Conservation (phyloP, 257 asterid genomes). For the Solanum chmielewskii region DNA sequence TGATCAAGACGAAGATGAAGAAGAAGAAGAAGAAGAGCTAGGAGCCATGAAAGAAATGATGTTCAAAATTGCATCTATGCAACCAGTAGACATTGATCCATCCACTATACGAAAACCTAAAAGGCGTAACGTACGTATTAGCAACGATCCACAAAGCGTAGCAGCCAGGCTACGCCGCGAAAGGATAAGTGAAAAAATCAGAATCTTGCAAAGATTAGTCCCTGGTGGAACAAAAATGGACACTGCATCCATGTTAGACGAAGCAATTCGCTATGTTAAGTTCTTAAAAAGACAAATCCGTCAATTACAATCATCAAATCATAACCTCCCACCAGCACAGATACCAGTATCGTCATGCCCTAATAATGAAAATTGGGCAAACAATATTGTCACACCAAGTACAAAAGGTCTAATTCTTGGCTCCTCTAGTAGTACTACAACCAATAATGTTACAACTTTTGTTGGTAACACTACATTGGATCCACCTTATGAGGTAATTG, state of each 20-base stretch:
- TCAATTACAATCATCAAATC: conserved; percentile 22
- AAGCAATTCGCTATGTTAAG: conserved; percentile 80
- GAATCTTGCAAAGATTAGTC: conserved; percentile 70
- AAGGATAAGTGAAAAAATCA: conserved; percentile 69
- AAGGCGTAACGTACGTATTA: conserved; percentile 66
- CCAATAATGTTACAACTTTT: background rate
- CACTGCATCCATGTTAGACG: conserved; percentile 86
- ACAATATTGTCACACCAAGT: background rate
- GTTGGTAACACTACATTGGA: conserved; percentile 13
- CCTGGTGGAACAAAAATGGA: conserved; percentile 92
- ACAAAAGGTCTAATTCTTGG: background rate
- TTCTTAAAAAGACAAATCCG: conserved; percentile 74
- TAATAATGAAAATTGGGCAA: conserved; percentile 14
- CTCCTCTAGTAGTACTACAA: background rate
- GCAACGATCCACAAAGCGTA: conserved; percentile 88
- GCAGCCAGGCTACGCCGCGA: conserved; percentile 91
- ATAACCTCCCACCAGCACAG: conserved; percentile 1
- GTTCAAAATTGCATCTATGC: conserved; percentile 94
- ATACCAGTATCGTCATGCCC: background rate
- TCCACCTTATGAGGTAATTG: conserved; percentile 23
- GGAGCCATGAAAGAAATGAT: conserved; percentile 89
- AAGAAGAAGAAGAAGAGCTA: conserved; percentile 33
- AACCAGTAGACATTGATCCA: conserved; percentile 84
- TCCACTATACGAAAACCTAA: conserved; percentile 54
- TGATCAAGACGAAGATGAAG: conserved; percentile 11